Conservation (phyloP, 805 yeast genomes). For the Ascoidea rubescens region DNA sequence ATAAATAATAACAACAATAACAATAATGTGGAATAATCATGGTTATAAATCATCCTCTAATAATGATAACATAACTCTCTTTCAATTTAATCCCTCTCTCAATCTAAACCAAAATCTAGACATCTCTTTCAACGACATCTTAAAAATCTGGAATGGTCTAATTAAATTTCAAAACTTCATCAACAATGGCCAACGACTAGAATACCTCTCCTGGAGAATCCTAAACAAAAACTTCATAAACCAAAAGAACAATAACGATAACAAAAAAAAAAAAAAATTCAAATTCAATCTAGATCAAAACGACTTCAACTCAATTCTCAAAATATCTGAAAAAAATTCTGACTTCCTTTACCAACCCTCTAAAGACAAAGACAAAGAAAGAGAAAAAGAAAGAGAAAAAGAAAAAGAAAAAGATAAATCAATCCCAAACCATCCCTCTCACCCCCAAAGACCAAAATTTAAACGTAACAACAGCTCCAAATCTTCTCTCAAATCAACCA, state of each 20-base stretch:
- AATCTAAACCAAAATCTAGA: background rate
- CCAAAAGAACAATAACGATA: too few relatives aligned
- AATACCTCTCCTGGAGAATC: conserved; percentile 23
- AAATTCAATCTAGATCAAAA: background rate
- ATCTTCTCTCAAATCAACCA: background rate
- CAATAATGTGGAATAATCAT: background rate
- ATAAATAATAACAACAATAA: too few relatives aligned
- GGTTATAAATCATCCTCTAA: background rate
- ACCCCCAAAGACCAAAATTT: background rate
- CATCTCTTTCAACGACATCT: background rate
- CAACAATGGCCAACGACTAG: conserved; percentile 20
- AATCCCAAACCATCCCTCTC: background rate
- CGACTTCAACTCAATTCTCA: conserved; percentile 8
- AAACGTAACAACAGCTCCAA: background rate
- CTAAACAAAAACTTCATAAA: conserved; percentile 17
- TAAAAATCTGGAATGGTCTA: conserved; percentile 3
- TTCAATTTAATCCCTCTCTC: background rate
- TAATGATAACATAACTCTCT: background rate
- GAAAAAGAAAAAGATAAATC: too few relatives aligned
- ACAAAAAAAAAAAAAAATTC: background rate
- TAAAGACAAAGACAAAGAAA: too few relatives aligned
- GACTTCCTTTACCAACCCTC: too few relatives aligned
- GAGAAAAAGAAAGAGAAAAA: too few relatives aligned
- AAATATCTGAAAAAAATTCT: too few relatives aligned
- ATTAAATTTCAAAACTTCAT: conserved; percentile 19